phyloP scores from a whole-genome alignment of 306 rosid genomes.

The Dalbergia oliveri region DNA sequence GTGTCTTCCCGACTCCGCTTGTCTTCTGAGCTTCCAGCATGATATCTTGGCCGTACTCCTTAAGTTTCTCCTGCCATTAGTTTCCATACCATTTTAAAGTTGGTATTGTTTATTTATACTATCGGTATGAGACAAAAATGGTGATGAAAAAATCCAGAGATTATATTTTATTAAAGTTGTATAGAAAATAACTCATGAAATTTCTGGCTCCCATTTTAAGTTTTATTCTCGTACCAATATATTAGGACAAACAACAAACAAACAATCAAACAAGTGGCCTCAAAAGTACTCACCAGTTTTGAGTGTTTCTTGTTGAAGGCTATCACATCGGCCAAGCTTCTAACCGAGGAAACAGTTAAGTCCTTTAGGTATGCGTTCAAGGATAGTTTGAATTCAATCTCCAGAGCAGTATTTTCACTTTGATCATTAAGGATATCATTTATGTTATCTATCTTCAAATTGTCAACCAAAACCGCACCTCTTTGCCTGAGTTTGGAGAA shows the following conservation, averaged over 20 bases:
- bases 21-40: constrained; percentile 48
- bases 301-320: constrained; percentile 60
- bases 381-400: constrained; percentile 60
- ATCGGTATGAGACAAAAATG: background rate
- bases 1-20: constrained; percentile 43
- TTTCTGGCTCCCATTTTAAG: too few relatives aligned
- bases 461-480: constrained; percentile 62
- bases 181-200: too few relatives aligned
- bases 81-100: constrained; percentile 8
- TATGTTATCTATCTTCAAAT: constrained; percentile 50
- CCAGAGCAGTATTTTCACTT: constrained; percentile 55
- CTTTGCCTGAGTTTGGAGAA: constrained; percentile 51
- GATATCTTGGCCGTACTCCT: constrained; percentile 47
- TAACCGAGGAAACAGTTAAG: constrained; percentile 56
- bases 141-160: background rate
- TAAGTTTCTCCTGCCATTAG: constrained; percentile 51
- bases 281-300: constrained; percentile 44
- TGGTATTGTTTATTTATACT: background rate
- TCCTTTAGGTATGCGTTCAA: constrained; percentile 61
- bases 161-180: too few relatives aligned
- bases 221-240: too few relatives aligned
- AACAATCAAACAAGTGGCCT: background rate
- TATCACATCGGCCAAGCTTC: constrained; percentile 61
- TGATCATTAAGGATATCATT: background rate
- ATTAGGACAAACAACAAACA: background rate